Evolutionary conservation across 495 filamentous ascomycete genomes (phyloP), one percentile per base, ranked within the genome.

Genomic region (Evernia prunastri): DNA sequence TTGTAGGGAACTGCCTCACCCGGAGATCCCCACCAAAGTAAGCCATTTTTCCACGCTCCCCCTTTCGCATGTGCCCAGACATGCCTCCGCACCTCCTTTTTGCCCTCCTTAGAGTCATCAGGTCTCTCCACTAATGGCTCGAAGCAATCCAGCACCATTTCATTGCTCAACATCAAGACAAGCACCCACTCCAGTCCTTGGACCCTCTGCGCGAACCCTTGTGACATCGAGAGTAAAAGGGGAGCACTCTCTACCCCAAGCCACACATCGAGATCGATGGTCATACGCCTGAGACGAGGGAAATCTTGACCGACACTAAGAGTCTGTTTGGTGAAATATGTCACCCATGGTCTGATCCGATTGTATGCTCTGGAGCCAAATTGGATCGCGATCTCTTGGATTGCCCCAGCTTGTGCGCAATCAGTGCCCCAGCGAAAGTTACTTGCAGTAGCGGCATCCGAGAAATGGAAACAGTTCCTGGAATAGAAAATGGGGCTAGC

Each of bases 121-220:
- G 15, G 6, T 18, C 18, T 33, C 13, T 27, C 37, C 18, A 60
- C 58, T 29, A 47, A 43, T 29, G 58, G 40, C 9, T 60, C 7
- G 15, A 60, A 43, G 27, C 40, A 20, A 25, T 43, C 29, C 13
- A 60, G 58, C 15, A 60, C 36, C 8, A 13, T 17, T n/a, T 58
- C 56, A 10, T 40, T 23, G 18, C 17, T 17, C 7, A 60, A 10
- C 11, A 4, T 20, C 29, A 60, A 43, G 11, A 59, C 25, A 20
- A 43, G 58, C 9, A 59, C 29, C 58, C 58, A 59, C 3, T 59
- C 58, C 40, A 60, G 43, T 29, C 58, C 12, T 6, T 60, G 31
- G 9, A n/a, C 20, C 17, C 39, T 43, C 25, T 47, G 15, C 33
- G 23, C 27, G 6, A 45, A 47, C 9, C 15, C 5, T 45, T 33